Percentiles rank a stretch among this genome's conserved stretches.
phyloP scores from a whole-genome alignment of 2,329 filamentous ascomycete genomes.

The Davidsoniella australis region DNA sequence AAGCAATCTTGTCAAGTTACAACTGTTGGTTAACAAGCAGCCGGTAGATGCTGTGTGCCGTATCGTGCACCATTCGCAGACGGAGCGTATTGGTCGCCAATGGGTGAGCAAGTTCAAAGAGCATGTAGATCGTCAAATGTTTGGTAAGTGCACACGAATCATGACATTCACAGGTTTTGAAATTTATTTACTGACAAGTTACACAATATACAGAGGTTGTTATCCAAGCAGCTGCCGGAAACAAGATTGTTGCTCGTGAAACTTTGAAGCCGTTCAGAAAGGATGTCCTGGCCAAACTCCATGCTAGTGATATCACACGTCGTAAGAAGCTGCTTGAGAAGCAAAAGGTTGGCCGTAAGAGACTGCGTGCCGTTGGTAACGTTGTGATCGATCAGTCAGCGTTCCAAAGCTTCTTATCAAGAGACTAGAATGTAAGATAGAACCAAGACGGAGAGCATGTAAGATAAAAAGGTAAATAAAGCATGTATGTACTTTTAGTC shows the following conservation, averaged over 20 bases:
- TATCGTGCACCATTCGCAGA: constrained; percentile 69
- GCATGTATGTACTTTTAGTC: constrained; percentile 2
- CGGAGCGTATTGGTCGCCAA: constrained; percentile 59
- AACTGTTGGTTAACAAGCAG: constrained; percentile 81
- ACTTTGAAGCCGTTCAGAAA: constrained; percentile 95
- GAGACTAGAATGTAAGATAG: constrained; percentile 20
- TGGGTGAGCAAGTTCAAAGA: constrained; percentile 97
- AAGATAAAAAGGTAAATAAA: not conserved
- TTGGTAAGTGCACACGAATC: constrained; percentile 28
- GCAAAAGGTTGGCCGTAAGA: constrained; percentile 90
- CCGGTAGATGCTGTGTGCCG: constrained; percentile 91
- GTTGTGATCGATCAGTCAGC: constrained; percentile 93
- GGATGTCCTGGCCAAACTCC: constrained; percentile 82
- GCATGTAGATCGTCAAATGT: constrained; percentile 92
- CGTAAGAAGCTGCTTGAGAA: constrained; percentile 81
- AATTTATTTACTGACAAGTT: not conserved
- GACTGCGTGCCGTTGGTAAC: constrained; percentile 67
- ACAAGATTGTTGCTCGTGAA: constrained; percentile 71
- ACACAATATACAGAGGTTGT: constrained; percentile 46
- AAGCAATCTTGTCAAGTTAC: constrained; percentile 71
- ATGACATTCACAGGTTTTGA: not conserved
- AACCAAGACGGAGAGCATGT: too few species aligned
- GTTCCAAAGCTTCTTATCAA: constrained; percentile 85
- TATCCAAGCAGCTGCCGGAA: constrained; percentile 78
- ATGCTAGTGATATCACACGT: constrained; percentile 72